Evolutionary conservation across 2,329 filamentous ascomycete species (phyloP).

Genomic region (Fusarium concolor): DNA sequence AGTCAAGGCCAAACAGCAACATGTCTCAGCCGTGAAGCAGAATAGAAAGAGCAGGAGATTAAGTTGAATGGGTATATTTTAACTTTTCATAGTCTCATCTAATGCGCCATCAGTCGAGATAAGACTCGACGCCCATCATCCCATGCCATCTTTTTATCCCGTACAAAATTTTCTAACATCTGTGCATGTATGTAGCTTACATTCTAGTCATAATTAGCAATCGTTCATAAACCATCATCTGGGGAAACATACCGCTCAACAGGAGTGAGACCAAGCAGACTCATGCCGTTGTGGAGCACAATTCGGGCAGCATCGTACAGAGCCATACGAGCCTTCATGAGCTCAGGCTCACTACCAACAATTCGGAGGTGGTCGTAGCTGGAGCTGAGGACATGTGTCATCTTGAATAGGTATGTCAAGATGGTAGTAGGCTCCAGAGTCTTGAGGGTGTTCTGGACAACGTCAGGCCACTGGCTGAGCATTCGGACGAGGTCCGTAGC

Average conservation of each 20-base stretch:
- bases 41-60: not conserved
- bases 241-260: conserved; percentile 65
- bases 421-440: conserved; percentile 77
- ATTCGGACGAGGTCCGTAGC: conserved; percentile 79
- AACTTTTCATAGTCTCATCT: conserved; percentile 46
- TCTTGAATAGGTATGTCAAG: conserved; percentile 79
- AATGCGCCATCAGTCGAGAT: conserved; percentile 29
- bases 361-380: conserved; percentile 87
- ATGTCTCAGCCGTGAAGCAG: not conserved
- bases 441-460: conserved; percentile 84
- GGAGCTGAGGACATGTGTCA: conserved; percentile 82
- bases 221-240: fast-evolving
- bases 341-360: conserved; percentile 79
- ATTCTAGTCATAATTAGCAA: conserved; percentile 40
- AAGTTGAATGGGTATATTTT: conserved; percentile 45
- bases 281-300: conserved; percentile 86
- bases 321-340: conserved; percentile 76
- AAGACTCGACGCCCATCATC: conserved; percentile 19
- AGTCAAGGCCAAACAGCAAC: not conserved
- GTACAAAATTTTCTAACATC: conserved; percentile 4
- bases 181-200: conserved; percentile 32
- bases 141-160: conserved; percentile 6
- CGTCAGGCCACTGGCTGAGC: conserved; percentile 87
- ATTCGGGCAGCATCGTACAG: conserved; percentile 81
- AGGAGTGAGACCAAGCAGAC: conserved; percentile 79